A percentile compares a stretch with the other conserved stretches of the same genome.
These are phyloP conservation scores for Entomophthora muscae DNA, from an alignment of 371 early-diverging fungal genomes.

Conservation along the genomic window DNA sequence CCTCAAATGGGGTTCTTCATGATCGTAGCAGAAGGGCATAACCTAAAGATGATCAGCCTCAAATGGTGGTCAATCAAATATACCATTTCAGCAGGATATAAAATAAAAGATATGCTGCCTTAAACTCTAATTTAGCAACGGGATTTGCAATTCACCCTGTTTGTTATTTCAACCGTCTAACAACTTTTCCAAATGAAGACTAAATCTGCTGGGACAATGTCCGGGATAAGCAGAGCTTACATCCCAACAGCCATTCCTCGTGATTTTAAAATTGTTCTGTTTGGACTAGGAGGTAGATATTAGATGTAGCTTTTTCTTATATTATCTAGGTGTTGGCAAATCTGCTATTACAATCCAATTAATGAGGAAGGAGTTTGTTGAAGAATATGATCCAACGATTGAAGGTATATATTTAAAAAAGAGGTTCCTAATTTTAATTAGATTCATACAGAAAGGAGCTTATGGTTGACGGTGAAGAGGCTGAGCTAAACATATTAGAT, in stretches of 20 bases:
- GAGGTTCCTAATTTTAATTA: conserved; percentile 7
- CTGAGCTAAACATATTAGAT: conserved; percentile 78
- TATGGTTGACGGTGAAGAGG: conserved; percentile 66
- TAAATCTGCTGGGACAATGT: background rate
- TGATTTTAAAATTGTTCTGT: conserved; percentile 1
- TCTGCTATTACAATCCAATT: conserved; percentile 87
- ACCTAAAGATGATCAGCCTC: too few species aligned
- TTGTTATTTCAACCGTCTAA: too few species aligned
- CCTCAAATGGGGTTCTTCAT: too few species aligned
- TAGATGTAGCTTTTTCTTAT: background rate
- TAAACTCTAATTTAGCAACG: too few species aligned
- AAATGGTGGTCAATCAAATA: too few species aligned
- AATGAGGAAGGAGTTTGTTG: conserved; percentile 76
- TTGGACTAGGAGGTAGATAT: conserved; percentile 3
- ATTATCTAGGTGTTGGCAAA: conserved; percentile 56
- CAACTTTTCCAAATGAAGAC: too few species aligned
- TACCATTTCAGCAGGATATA: too few species aligned
- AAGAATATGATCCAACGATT: conserved; percentile 81
- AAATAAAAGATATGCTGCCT: too few species aligned
- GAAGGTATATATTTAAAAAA: conserved; percentile 24
- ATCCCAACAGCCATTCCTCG: background rate
- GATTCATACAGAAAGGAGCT: conserved; percentile 80
- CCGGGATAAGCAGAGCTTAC: background rate
- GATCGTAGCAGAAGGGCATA: too few species aligned
- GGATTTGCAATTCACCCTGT: too few species aligned